A percentile compares a stretch with the other conserved stretches of the same genome.
Evolutionary conservation across 2,329 filamentous ascomycete species (phyloP).

Genomic region (Penicillium thymicola): DNA sequence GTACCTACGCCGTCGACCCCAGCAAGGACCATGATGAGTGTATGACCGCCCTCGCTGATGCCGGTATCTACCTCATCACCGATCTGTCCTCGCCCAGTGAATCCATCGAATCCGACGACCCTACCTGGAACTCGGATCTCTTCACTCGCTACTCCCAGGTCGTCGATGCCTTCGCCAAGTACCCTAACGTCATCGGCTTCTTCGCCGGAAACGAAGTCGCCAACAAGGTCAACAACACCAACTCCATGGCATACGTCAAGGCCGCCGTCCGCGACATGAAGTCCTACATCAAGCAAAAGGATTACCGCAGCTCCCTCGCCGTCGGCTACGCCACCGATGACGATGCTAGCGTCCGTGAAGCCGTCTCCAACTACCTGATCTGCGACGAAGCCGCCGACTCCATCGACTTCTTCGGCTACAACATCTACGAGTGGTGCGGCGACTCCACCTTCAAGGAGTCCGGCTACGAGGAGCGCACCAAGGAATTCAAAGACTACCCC

Average conservation of each 20-base stretch:
- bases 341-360: conserved; percentile 73
- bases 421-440: conserved; percentile 99
- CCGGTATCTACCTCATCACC: conserved; percentile 92
- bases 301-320: conserved; percentile 68
- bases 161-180: conserved; percentile 74
- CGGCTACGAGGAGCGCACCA: conserved; percentile 75
- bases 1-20: conserved; percentile 90
- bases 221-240: conserved; percentile 83
- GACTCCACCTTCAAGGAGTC: conserved; percentile 72
- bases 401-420: conserved; percentile 99
- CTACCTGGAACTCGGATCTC: conserved; percentile 74
- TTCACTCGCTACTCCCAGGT: conserved; percentile 80
- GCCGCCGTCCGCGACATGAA: conserved; percentile 96
- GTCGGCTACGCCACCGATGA: conserved; percentile 97
- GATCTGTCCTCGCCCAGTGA: conserved; percentile 77
- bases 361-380: conserved; percentile 92
- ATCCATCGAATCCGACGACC: conserved; percentile 81
- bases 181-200: conserved; percentile 92
- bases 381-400: conserved; percentile 65
- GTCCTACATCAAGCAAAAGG: conserved; percentile 79
- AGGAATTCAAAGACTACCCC: conserved; percentile 84
- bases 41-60: conserved; percentile 77
- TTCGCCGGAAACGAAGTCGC: conserved; percentile 98
- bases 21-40: conserved; percentile 72
- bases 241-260: conserved; percentile 92